These are phyloP conservation scores for Nicotiana sylvestris DNA, from an alignment of 257 asterid genomes.

Conservation along the genomic window DNA sequence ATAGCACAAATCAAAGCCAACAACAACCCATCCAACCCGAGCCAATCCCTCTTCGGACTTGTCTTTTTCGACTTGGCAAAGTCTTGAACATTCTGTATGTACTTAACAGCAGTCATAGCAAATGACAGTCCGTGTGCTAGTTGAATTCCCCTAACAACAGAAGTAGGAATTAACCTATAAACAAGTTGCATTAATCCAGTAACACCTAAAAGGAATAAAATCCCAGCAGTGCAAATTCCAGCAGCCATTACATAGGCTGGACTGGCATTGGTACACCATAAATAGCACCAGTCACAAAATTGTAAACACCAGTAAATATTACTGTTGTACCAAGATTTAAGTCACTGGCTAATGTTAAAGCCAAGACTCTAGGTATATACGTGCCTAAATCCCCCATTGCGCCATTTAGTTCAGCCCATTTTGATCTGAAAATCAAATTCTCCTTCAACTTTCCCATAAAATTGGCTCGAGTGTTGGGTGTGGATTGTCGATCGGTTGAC, in stretches of 20 bases:
- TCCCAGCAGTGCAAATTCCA: conserved; percentile 64
- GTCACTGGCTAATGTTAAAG: conserved; percentile 57
- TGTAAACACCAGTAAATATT: conserved; percentile 72
- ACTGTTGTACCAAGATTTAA: conserved; percentile 73
- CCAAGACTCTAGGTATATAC: conserved; percentile 57
- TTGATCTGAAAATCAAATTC: conserved; percentile 49
- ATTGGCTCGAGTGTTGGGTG: neutral
- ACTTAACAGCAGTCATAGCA: conserved; percentile 72
- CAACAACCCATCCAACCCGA: conserved; percentile 68
- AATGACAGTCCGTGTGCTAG: conserved; percentile 74
- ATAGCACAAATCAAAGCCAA: conserved; percentile 54
- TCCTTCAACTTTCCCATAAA: conserved; percentile 26
- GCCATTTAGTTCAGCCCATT: conserved; percentile 68
- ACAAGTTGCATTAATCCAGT: conserved; percentile 65
- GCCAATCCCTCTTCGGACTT: conserved; percentile 51
- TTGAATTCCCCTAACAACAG: conserved; percentile 80
- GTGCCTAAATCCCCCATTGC: conserved; percentile 93
- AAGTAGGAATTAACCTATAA: conserved; percentile 50
- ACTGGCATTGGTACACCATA: conserved; percentile 97
- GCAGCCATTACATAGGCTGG: conserved; percentile 92
- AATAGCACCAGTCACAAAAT: conserved; percentile 65
- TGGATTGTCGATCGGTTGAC: conserved; percentile 13
- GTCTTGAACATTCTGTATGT: conserved; percentile 43
- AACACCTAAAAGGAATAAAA: conserved; percentile 44
- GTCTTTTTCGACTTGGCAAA: conserved; percentile 60